Evolutionary conservation across 2,329 filamentous ascomycete genomes (phyloP).

Genomic region (Neospermospora avenae): DNA sequence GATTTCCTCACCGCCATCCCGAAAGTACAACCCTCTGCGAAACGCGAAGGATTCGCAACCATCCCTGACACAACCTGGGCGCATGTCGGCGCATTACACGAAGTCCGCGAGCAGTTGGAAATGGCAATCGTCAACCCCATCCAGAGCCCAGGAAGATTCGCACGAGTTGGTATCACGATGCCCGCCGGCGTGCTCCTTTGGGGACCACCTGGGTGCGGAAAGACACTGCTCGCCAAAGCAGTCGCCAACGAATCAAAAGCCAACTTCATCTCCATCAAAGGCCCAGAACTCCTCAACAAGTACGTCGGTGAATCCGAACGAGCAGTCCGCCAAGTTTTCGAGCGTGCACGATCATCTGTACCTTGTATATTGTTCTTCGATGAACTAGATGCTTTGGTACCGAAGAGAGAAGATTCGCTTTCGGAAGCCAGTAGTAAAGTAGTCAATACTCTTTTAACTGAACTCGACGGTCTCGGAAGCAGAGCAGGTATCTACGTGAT

Average conservation of each 20-base stretch:
- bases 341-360: conserved; percentile 77
- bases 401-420: conserved; percentile 72
- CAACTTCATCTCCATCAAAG: conserved; percentile 98
- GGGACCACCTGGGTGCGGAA: conserved; percentile 95
- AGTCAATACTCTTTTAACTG: conserved; percentile 91
- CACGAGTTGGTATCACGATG: conserved; percentile 71
- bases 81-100: conserved; percentile 80
- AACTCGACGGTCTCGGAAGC: conserved; percentile 81
- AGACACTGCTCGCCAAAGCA: conserved; percentile 93
- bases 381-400: conserved; percentile 90
- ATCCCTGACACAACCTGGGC: conserved; percentile 92
- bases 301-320: conserved; percentile 96
- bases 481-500: conserved; percentile 90
- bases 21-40: conserved; percentile 74
- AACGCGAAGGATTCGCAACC: conserved; percentile 90
- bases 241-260: conserved; percentile 94
- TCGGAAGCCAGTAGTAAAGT: conserved; percentile 84
- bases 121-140: conserved; percentile 90
- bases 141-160: conserved; percentile 73
- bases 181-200: conserved; percentile 89
- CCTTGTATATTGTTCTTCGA: conserved; percentile 98
- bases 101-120: conserved; percentile 77
- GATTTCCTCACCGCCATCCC: conserved; percentile 74
- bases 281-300: conserved; percentile 94
- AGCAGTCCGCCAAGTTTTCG: conserved; percentile 87